phyloP scores from a whole-genome alignment of 2,329 filamentous ascomycete species.

The Eutypella sp. region DNA sequence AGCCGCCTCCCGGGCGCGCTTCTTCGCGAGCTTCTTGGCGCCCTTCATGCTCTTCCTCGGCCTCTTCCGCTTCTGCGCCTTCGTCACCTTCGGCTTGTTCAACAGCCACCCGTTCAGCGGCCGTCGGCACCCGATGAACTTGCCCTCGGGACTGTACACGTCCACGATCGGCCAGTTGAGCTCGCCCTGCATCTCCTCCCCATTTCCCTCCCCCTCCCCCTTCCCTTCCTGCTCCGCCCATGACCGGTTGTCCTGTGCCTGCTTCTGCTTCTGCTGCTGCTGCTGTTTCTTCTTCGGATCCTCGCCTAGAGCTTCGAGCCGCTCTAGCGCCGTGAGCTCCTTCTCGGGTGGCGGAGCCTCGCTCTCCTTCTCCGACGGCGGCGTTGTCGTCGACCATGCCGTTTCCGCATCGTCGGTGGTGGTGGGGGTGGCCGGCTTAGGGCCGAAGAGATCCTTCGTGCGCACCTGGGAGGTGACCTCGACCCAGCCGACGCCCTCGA shows the following conservation, averaged over 20 bases:
- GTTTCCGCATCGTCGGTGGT: constrained; percentile 1
- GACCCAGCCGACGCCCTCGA: constrained; percentile 92
- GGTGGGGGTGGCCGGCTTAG: constrained; percentile 4
- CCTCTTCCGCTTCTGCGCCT: constrained; percentile 45
- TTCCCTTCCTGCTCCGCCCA: constrained; percentile 5
- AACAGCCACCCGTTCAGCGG: constrained; percentile 70
- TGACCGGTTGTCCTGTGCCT: constrained; percentile 4
- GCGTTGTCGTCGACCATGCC: no score
- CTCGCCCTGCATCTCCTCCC: no score
- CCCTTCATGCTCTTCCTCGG: constrained; percentile 69
- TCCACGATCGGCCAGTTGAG: constrained; percentile 67
- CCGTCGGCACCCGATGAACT: constrained; percentile 61
- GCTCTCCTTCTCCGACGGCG: constrained; percentile 9
- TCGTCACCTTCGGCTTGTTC: constrained; percentile 49
- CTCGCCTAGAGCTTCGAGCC: constrained; percentile 14
- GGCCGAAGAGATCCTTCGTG: constrained; percentile 41
- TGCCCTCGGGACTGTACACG: constrained; percentile 80
- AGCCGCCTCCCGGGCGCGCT: constrained; percentile 19
- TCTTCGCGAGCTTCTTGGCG: constrained; percentile 47
- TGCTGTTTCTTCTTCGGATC: constrained; percentile 13
- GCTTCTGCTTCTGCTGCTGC: constrained; percentile 7
- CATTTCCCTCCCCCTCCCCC: no score
- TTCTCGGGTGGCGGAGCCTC: constrained; percentile 11
- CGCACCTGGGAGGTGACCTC: constrained; percentile 82
- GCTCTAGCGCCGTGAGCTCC: constrained; percentile 16